Base-by-base conservation (phyloP, 2,329 filamentous ascomycete genomes). In the Bimuria novae-zelandiae region DNA sequence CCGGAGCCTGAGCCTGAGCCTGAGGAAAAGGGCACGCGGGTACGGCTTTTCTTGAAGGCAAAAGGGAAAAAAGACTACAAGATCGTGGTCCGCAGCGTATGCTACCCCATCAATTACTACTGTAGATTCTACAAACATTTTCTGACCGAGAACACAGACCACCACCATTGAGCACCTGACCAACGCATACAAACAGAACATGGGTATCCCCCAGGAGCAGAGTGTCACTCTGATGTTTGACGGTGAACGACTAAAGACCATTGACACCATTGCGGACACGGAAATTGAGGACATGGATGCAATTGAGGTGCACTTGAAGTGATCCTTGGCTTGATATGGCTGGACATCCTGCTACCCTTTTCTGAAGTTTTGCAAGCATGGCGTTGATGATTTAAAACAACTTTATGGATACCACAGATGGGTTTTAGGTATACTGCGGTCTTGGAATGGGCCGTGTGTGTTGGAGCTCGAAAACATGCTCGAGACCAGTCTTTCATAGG, bases 21-120 rank as follows among this genome's bases (percentile, higher is more conserved):
- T n/a, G 39, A 48, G 41, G 49, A 60, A 7, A 40, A 57, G 32
- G 57, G 30, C 25, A 67, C 68, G 21, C 69, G 67, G 39, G 65
- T 83, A 48, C 76, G 77, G 22, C 64, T 87, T 23, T 70, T 79
- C 5, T 60, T 87, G 23, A 82, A 80, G 57, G 79, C 78, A 6
- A 82, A 79, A 49, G 79, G 76, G 2, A 70, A 76, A 37, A 69
- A 75, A 8, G 79, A 84, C 30, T 79, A 81, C 58, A 80, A 75
- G 61, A 71, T 86, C 30, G 78, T 68, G 36, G 78, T 80, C 11
- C 75, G 75, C 40, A 71, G 75, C 52, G 79, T 81, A 71, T 57
- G 77, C 70, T 22, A 8, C 17, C 6, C 16, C 29, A n/a, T 47
- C 8, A 22, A 21, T 32, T 43, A 12, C 6, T 17, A 14, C 2